Conservation (phyloP, 73 alveolate genomes). For the Urostyla sp. region DNA sequence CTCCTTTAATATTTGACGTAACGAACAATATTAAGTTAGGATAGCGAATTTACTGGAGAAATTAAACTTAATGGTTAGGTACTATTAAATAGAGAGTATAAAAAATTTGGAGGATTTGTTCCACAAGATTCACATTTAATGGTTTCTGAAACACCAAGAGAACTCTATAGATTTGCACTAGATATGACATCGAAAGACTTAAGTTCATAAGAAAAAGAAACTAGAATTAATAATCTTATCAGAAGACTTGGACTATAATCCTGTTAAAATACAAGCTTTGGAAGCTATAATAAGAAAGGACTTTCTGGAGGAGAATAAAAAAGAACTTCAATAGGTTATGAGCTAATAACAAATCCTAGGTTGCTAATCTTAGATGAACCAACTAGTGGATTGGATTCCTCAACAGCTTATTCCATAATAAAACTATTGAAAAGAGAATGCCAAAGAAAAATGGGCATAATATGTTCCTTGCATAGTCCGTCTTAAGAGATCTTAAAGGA, state of each 20-base stretch:
- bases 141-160: constrained; percentile 69
- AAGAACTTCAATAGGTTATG: constrained; percentile 60
- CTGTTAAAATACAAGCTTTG: constrained; percentile 44
- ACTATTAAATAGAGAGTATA: neutral
- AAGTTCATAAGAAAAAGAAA: constrained; percentile 12
- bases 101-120: constrained; percentile 57
- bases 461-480: constrained; percentile 78
- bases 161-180: constrained; percentile 71
- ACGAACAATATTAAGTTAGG: neutral
- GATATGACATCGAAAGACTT: neutral
- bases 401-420: constrained; percentile 24
- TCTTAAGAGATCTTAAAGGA: constrained; percentile 51
- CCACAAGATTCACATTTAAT: constrained; percentile 74
- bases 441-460: constrained; percentile 49
- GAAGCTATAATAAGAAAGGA: constrained; percentile 5
- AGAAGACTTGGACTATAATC: constrained; percentile 33
- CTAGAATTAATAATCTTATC: constrained; percentile 58
- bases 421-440: neutral
- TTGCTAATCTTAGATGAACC: constrained; percentile 62
- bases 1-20: constrained; percentile 4
- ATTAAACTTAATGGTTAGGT: neutral
- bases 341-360: constrained; percentile 59
- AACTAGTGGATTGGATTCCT: constrained; percentile 58
- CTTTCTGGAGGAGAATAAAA: constrained; percentile 64
- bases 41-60: neutral